Percentiles rank a stretch among this genome's conserved stretches.
These are phyloP conservation scores for Scedosporium apiospermum DNA, from an alignment of 2,329 filamentous ascomycete genomes.

Conservation along the genomic window DNA sequence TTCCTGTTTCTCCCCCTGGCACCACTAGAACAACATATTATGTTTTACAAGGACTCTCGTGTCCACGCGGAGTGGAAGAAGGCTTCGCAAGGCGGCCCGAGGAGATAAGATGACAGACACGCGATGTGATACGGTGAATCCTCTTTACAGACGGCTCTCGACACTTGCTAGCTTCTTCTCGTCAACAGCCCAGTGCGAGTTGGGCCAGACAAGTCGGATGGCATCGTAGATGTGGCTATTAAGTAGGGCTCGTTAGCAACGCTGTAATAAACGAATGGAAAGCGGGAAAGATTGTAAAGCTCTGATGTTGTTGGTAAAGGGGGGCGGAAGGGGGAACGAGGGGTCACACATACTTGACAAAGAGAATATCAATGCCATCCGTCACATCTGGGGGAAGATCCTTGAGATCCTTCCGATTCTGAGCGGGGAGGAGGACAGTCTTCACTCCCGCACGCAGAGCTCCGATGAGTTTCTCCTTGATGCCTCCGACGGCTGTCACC, in stretches of 20 bases:
- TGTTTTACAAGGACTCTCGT: too few relatives aligned
- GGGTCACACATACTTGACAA: constrained; percentile 59
- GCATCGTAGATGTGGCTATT: constrained; percentile 87
- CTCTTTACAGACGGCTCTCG: constrained; percentile 65
- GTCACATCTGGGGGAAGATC: constrained; percentile 87
- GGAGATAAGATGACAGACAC: background rate
- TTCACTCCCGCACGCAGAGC: constrained; percentile 89
- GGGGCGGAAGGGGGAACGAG: constrained; percentile 27
- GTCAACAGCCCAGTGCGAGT: constrained; percentile 72
- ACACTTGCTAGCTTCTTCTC: constrained; percentile 52
- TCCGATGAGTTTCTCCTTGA: constrained; percentile 97
- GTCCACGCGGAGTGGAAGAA: too few relatives aligned
- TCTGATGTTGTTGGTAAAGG: constrained; percentile 6
- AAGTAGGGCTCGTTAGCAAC: constrained; percentile 11
- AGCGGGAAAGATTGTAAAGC: too few relatives aligned
- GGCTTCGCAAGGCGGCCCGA: background rate
- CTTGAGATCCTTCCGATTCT: constrained; percentile 85
- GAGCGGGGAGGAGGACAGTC: constrained; percentile 77
- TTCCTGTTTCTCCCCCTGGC: background rate
- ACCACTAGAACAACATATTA: background rate
- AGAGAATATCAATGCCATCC: constrained; percentile 76
- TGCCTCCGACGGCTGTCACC: constrained; percentile 89
- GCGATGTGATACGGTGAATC: background rate
- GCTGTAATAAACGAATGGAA: background rate
- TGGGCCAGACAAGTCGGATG: constrained; percentile 83